Base-by-base conservation (phyloP, 2,329 filamentous ascomycete species). In the Phyllosticta citribraziliensis region DNA sequence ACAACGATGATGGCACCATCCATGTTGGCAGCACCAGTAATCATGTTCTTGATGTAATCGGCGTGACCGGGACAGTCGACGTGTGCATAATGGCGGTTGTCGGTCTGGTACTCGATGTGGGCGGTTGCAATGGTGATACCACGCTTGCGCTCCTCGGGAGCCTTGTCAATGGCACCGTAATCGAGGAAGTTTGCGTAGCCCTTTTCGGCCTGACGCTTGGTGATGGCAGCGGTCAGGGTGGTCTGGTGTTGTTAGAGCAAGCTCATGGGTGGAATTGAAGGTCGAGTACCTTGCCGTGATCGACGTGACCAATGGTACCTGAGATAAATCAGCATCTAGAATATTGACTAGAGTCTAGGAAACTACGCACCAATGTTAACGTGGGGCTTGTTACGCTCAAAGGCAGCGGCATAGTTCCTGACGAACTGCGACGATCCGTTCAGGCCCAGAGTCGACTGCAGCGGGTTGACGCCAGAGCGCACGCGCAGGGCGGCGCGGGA, bases 31-130 rank as follows among this genome's bases (percentile, higher is more conserved):
- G 94, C 92, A 86, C 94, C 94, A 68, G 94, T 99, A 78, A 99
- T 99, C 94, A 99, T 99, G 88, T 99, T 99, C 86, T 99, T 99
- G 83, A 99, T 97, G 84, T 99, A 99, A 91, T 99, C 94, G 79
- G 94, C 94, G 88, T 99, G 94, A 79, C 94, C 94, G 63, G 94
- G 94, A 80, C 94, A 99, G 85, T 99, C 94, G 82, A 99, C 94
- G 85, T 99, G 94, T 72, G 94, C 94, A 81, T 99, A 99, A 82
- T 99, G 94, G 73, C 94, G 88, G 74, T 82, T 83, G 0, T 96
- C 90, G 76, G 94, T 99, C 70, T 90, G 80, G 83, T 97, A 99
- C 82, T 99, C 94, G 80, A 99, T 96, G 80, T 99, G 94, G 68
- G 94, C 91, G 61, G 94, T 95, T 63, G 94, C 92, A 75, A 99